A percentile compares a stretch with the other conserved stretches of the same genome.
These are phyloP conservation scores for Penicillium sp. DNA, from an alignment of 2,329 filamentous ascomycete genomes.

Conservation along the genomic window DNA sequence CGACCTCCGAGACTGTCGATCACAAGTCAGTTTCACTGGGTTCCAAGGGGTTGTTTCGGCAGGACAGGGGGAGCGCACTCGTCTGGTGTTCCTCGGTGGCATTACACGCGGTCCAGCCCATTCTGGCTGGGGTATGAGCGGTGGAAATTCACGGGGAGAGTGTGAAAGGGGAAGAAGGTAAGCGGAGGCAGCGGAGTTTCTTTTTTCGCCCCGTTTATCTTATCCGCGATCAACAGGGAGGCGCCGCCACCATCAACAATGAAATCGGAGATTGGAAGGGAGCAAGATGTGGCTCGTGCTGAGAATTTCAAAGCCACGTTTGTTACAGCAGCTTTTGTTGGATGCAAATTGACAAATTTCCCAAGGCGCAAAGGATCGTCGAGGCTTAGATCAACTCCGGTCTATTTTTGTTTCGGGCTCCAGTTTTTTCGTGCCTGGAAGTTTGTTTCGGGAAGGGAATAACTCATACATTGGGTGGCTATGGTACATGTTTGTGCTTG, in stretches of 20 bases:
- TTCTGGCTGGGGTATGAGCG: conserved; percentile 21
- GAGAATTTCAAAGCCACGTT: background rate
- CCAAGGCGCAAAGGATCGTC: conserved; percentile 1
- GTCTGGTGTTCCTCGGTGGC: conserved; percentile 48
- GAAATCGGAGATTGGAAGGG: background rate
- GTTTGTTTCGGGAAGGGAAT: background rate
- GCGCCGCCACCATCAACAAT: conserved; percentile 12
- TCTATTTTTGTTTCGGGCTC: conserved; percentile 11
- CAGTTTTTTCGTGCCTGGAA: conserved; percentile 3
- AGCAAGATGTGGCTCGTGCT: background rate
- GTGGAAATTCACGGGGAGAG: conserved; percentile 4
- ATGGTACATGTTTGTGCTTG: conserved; percentile 17
- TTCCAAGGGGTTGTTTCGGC: background rate
- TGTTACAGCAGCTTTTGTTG: conserved; percentile 1
- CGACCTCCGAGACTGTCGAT: conserved; percentile 46
- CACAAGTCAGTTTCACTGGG: conserved; percentile 12
- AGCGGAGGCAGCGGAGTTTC: background rate
- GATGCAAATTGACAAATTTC: conserved; percentile 7
- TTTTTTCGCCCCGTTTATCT: conserved; percentile 19
- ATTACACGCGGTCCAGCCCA: conserved; percentile 52
- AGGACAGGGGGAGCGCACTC: conserved; percentile 32
- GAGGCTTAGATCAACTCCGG: conserved; percentile 1
- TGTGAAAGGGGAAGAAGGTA: conserved; percentile 11
- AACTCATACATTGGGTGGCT: conserved; percentile 1
- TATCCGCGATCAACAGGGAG: conserved; percentile 19